phyloP scores from a whole-genome alignment of 495 filamentous ascomycete species.

The Aspergillus bridgeri region DNA sequence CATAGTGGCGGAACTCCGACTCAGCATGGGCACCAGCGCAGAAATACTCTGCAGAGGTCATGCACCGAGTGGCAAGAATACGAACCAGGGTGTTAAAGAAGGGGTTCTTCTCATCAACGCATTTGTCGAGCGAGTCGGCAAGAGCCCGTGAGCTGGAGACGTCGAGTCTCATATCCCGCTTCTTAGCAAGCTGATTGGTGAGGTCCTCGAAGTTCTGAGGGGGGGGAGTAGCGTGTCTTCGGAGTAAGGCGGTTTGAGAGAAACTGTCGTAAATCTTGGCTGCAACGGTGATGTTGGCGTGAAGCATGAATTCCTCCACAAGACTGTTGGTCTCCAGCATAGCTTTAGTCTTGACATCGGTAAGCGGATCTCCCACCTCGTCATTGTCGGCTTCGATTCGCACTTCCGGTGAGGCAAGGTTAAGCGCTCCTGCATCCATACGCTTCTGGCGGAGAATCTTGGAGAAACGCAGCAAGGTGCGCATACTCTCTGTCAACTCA shows the following conservation, averaged over 20 bases:
- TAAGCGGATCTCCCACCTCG: conserved; percentile 89
- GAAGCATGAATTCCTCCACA: conserved; percentile 98
- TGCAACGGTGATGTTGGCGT: conserved; percentile 94
- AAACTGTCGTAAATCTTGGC: conserved; percentile 82
- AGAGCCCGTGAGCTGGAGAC: conserved; percentile 85
- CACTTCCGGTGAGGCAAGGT: conserved; percentile 92
- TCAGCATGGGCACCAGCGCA: conserved; percentile 87
- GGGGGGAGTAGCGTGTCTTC: conserved; percentile 86
- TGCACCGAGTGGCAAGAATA: conserved; percentile 96
- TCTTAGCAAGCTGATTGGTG: conserved; percentile 79
- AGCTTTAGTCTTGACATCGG: conserved; percentile 89
- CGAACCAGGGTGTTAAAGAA: conserved; percentile 99
- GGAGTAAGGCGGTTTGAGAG: conserved; percentile 90
- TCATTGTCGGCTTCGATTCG: conserved; percentile 90
- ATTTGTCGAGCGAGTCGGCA: conserved; percentile 83
- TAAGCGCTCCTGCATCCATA: conserved; percentile 92
- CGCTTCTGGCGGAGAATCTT: conserved; percentile 94
- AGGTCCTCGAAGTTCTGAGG: conserved; percentile 96
- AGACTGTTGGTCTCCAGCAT: conserved; percentile 95
- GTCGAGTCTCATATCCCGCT: conserved; percentile 70
- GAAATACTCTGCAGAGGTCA: conserved; percentile 99
- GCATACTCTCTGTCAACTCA: conserved; percentile 86
- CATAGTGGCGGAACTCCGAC: conserved; percentile 94
- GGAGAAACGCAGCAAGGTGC: conserved; percentile 79
- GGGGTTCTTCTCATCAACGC: conserved; percentile 75